Base-by-base conservation (phyloP, 1,139 yeast species). In the Pichia sp. region DNA sequence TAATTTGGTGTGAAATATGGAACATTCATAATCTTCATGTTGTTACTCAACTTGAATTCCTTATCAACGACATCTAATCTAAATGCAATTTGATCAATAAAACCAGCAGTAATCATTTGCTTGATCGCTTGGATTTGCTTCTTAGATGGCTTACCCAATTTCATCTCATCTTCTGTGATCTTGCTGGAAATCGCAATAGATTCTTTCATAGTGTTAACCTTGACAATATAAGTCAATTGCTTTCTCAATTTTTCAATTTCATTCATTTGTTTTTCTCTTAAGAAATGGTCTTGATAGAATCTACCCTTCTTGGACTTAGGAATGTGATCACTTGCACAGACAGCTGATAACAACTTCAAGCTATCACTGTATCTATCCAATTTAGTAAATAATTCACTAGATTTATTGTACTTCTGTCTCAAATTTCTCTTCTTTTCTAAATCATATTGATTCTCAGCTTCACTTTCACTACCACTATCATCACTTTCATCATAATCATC, bases 41-140 rank as follows among this genome's bases (percentile, higher is more conserved):
- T 82, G 59, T 81, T 83, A 2, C 83, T 70, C 3, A 83, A 66
- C 37, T 67, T 71, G 12, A 79, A 72, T 35, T 85, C 95, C 0
- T 81, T 69, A n/a, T 87, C 81, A 11, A 83, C 69, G 30, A 83
- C 57, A 60, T 90, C 97, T 0, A 88, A 93, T 53, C 98, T 73
- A 14, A 88, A 77, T 1, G 96, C 96, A 18, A 93, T 77, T 61
- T 88, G 96, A 63, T 94, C 99, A 42, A 93, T 74, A 59, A 88
- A 94, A 0, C 99, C 99, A 0, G 97, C 84, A 3, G 96, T 80
- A 10, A 93, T 72, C 82, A 94, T 91, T 66, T 94, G 99, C 61
- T 90, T 91, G 55, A 94, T 69, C 1, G 95, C 85, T 46, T 81
- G 76, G 11, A 89, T 63, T 68, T 94, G 99, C 15, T 68, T 65